Conservation (phyloP, 805 yeast genomes). For the Nakazawaea sp. region DNA sequence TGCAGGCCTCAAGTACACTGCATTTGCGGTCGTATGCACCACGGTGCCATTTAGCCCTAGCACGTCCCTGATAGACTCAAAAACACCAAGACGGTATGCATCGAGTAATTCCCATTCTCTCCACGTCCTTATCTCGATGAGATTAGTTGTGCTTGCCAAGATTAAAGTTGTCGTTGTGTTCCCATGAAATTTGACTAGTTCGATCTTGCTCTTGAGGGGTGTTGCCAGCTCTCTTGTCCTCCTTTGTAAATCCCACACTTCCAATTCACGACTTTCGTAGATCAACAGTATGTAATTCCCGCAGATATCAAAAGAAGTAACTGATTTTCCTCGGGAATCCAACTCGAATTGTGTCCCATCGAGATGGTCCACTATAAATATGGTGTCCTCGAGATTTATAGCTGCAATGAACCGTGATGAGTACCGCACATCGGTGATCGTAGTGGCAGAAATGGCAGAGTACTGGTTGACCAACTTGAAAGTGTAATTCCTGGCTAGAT, state of each 20-base stretch:
- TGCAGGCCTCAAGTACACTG: not conserved
- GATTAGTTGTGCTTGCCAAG: too few relatives aligned
- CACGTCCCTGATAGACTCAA: too few relatives aligned
- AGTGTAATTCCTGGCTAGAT: not conserved
- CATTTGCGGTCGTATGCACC: not conserved
- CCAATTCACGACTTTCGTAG: not conserved
- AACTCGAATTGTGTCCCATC: not conserved
- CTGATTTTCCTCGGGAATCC: not conserved
- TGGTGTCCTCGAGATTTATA: not conserved
- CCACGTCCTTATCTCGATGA: too few relatives aligned
- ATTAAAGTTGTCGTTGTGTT: too few relatives aligned
- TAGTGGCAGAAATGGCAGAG: not conserved
- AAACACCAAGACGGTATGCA: too few relatives aligned
- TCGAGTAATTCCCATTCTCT: too few relatives aligned
- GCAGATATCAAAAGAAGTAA: not conserved
- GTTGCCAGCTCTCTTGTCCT: not conserved
- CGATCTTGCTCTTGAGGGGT: not conserved
- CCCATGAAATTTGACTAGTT: not conserved
- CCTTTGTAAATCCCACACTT: conserved; percentile 1
- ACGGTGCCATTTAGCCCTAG: not conserved
- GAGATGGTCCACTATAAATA: conserved; percentile 4
- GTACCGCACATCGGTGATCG: not conserved
- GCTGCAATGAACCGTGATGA: conserved; percentile 2
- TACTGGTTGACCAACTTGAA: conserved; percentile 1
- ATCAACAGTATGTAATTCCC: not conserved